Base-by-base conservation (phyloP, 2,329 filamentous ascomycete genomes). In the Colletotrichum sansevieriae region DNA sequence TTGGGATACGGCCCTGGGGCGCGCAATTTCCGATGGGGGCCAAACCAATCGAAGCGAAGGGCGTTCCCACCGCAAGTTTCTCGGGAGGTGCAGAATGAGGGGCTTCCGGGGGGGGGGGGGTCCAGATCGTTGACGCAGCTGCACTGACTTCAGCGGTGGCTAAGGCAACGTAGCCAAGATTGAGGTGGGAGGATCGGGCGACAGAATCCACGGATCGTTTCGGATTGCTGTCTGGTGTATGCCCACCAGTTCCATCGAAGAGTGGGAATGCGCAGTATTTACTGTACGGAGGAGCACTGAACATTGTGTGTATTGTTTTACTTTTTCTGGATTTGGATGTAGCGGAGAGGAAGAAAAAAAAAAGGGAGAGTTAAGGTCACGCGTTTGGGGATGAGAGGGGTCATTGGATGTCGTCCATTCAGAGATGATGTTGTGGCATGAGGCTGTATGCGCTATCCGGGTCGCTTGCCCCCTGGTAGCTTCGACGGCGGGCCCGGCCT, bases 331-430 rank as follows among this genome's bases (percentile, higher is more conserved):
- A n/a, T 22, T 59, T 43, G 41, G 20, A 35, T 39, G 13, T 22
- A 37, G 37, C n/a, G 37, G 15, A 25, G 13, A 35, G 25, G n/a
- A 11, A 20, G 63, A 4, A 25, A n/a, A 33, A 10, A 22, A 25
- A 35, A 1, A 25, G 2, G 25, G 20, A 33, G 35, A 39, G 56
- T 29, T 7, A 29, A 8, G 29, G 29, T 7, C 8, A 29, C 29
- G 29, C 29, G 29, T 29, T 8, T 29, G 29, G 8, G 11, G 9
- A 43, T 29, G 6, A 46, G 33, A 58, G 13, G 9, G 1, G n/a
- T 37, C 39, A 39, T 25, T 22, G 5, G 11, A 65, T 41, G 56
- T 61, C 66, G 62, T 66, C 66, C 37, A 51, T 55, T 60, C 49
- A 65, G 60, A 43, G 44, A 44, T 37, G 56, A 39, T 37, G 18